Evolutionary conservation across 2,329 filamentous ascomycete species (phyloP).

Genomic region (Ophioceras dolichostomum): DNA sequence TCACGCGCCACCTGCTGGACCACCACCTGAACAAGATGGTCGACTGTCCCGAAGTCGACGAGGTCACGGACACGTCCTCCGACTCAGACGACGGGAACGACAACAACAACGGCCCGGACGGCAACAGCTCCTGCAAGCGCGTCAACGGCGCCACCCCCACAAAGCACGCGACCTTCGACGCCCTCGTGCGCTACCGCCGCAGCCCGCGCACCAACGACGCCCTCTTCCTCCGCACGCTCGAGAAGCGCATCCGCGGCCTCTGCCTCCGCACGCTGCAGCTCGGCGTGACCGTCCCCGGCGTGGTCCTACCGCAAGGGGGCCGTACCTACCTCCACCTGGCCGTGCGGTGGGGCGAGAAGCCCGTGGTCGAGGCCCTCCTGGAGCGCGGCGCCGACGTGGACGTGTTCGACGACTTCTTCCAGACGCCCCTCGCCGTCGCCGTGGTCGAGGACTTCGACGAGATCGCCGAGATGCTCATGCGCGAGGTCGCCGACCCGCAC

Average conservation of each 20-base stretch:
- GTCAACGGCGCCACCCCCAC: too few relatives aligned
- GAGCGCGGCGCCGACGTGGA: constrained; percentile 11
- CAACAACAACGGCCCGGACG: too few relatives aligned
- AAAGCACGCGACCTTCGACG: constrained; percentile 10
- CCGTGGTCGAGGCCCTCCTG: constrained; percentile 9
- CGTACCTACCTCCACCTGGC: constrained; percentile 12
- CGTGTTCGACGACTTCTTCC: constrained; percentile 11
- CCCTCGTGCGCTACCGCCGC: constrained; percentile 9
- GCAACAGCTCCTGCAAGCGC: too few relatives aligned
- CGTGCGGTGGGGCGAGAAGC: constrained; percentile 8
- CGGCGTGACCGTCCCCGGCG: constrained; percentile 9
- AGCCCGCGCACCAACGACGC: constrained; percentile 10
- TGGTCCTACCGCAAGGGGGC: constrained; percentile 6
- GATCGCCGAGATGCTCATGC: constrained; percentile 8
- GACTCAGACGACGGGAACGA: too few relatives aligned
- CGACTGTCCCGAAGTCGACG: too few relatives aligned
- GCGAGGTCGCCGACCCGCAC: constrained; percentile 11
- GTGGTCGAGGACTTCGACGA: constrained; percentile 6
- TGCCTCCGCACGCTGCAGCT: constrained; percentile 9
- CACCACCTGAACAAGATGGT: too few relatives aligned
- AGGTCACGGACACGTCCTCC: too few relatives aligned
- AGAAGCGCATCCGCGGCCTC: constrained; percentile 9
- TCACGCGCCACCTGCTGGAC: too few relatives aligned
- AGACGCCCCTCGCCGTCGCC: constrained; percentile 10
- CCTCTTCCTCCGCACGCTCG: constrained; percentile 9